phyloP scores from a whole-genome alignment of 192 early-diverging fungal genomes.

The Backusella sp. region DNA sequence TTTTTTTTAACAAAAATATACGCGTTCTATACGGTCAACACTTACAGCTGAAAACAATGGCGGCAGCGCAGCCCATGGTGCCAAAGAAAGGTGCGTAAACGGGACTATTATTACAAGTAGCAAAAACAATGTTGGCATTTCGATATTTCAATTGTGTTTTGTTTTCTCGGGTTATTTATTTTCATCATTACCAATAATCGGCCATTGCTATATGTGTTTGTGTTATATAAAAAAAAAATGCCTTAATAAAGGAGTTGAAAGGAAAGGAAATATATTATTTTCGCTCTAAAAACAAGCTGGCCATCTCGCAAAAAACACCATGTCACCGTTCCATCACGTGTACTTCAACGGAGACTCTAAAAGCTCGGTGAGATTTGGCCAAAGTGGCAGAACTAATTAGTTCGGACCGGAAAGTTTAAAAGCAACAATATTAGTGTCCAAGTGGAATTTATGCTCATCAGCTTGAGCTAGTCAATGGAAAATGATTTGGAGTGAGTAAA shows the following conservation, averaged over 20 bases:
- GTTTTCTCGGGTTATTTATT: conserved; percentile 4
- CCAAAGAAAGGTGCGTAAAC: conserved; percentile 96
- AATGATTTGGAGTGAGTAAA: too few relatives aligned
- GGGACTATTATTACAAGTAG: conserved; percentile 53
- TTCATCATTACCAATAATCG: background rate
- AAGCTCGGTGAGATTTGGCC: too few relatives aligned
- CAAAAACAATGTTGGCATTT: background rate
- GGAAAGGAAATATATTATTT: background rate
- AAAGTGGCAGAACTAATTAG: too few relatives aligned
- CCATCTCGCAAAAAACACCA: background rate
- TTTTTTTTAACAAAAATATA: background rate
- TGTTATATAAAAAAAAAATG: background rate
- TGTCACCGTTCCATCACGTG: background rate
- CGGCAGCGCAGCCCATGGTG: conserved; percentile 83
- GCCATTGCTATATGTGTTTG: background rate
- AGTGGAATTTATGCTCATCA: too few relatives aligned
- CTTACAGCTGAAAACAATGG: conserved; percentile 90
- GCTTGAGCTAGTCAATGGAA: too few relatives aligned
- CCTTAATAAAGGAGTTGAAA: background rate
- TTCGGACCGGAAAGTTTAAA: too few relatives aligned
- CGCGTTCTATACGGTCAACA: conserved; percentile 18
- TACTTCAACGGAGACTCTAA: background rate
- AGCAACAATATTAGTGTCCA: too few relatives aligned
- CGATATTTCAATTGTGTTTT: background rate
- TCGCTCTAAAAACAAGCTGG: background rate